Conservation (phyloP, 768 basidiomycete species). For the Suillus lakei region DNA sequence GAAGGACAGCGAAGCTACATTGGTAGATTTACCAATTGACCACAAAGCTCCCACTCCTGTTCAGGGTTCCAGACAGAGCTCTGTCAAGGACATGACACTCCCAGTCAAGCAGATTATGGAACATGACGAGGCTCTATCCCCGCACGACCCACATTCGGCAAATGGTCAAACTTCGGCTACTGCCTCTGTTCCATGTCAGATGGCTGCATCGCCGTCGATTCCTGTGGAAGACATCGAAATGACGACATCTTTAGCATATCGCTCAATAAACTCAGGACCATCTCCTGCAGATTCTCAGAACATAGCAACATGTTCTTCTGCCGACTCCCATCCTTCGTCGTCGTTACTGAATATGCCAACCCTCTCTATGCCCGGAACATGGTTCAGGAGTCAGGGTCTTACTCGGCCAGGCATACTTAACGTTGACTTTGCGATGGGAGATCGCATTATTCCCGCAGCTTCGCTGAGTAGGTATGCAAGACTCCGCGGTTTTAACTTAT, state of each 20-base stretch:
- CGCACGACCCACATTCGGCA: not conserved
- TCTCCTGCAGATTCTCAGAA: not conserved
- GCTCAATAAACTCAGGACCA: no score
- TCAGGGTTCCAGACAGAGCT: not conserved
- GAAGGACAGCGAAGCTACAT: slow-evolving; percentile 31
- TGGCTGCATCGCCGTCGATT: not conserved
- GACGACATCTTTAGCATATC: not conserved
- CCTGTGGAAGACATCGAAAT: not conserved
- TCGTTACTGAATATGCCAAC: slow-evolving; percentile 1
- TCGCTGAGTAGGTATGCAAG: not conserved
- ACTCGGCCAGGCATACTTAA: slow-evolving; percentile 26
- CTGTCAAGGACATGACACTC: no score
- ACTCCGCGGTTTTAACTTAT: not conserved
- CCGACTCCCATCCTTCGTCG: not conserved
- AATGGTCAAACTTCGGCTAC: not conserved
- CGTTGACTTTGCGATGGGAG: slow-evolving; percentile 24
- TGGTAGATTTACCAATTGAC: slow-evolving; percentile 21
- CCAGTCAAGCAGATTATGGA: not conserved
- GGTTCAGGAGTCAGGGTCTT: slow-evolving; percentile 29
- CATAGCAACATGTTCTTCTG: not conserved
- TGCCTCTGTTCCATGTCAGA: not conserved
- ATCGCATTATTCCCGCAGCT: slow-evolving; percentile 24
- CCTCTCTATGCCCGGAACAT: slow-evolving; percentile 26
- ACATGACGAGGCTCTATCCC: not conserved
- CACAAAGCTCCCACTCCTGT: not conserved